These are phyloP conservation scores for Apostasia shenzhenica DNA, from an alignment of 106 monocot species.

Conservation along the genomic window DNA sequence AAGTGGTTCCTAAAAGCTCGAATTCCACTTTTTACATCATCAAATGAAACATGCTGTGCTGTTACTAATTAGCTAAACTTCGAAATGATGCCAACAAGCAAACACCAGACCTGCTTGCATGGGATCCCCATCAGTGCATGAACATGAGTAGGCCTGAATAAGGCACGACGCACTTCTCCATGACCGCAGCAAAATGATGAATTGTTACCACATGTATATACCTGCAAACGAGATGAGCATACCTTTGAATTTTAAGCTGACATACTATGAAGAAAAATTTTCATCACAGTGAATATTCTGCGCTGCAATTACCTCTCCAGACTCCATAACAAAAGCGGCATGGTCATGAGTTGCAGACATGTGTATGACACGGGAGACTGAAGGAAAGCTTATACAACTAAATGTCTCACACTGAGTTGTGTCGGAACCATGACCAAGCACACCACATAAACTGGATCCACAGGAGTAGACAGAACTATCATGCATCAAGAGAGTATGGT, in stretches of 20 bases:
- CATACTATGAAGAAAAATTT: slow-evolving; percentile 1
- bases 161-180: slow-evolving; percentile 77
- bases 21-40: too few relatives aligned
- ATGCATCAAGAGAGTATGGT: slow-evolving; percentile 81
- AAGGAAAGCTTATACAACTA: slow-evolving; percentile 61
- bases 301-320: slow-evolving; percentile 64
- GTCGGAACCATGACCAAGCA: slow-evolving; percentile 94
- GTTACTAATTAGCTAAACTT: background rate
- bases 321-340: slow-evolving; percentile 89
- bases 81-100: background rate
- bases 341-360: slow-evolving; percentile 92
- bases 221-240: slow-evolving; percentile 26
- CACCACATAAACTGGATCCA: slow-evolving; percentile 97
- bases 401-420: slow-evolving; percentile 79
- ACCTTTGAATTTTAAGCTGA: background rate
- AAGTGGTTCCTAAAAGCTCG: too few relatives aligned
- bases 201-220: slow-evolving; percentile 96
- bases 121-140: slow-evolving; percentile 67
- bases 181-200: slow-evolving; percentile 98
- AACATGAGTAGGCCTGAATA: slow-evolving; percentile 67
- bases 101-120: slow-evolving; percentile 66
- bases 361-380: slow-evolving; percentile 55
- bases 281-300: background rate
- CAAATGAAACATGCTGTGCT: background rate
- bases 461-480: slow-evolving; percentile 85